Base-by-base conservation (phyloP, 2,329 filamentous ascomycete species). In the Amphichorda felina region DNA sequence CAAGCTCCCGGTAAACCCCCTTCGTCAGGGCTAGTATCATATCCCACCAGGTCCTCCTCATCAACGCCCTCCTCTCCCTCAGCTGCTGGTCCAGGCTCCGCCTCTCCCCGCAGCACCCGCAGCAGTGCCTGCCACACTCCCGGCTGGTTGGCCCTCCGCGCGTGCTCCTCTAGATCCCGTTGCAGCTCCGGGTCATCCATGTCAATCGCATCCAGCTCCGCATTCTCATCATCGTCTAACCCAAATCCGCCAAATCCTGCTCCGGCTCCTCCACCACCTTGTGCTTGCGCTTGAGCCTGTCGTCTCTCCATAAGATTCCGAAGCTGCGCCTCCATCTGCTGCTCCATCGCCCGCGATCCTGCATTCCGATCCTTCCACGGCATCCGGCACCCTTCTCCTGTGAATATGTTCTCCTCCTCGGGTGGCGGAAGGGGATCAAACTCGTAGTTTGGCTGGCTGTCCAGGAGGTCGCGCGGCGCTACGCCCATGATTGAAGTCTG, bases 401-500 rank as follows among this genome's bases (percentile, higher is more conserved):
- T 64, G 42, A 74, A 72, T 8, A 68, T 52, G 41, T 76, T 75
- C 8, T 68, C 58, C 13, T 60, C 57, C 26, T 72, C 59, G 1
- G 68, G 56, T 2, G 87, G 88, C 15, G 87, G 85, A 11, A 94
- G 61, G 2, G 86, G 86, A 50, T 94, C 88, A 16, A 85, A 91
- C 14, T 84, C 75, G 42, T 82, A 76, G 46, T 75, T 87, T 3
- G 79, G 77, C 32, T 76, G 65, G 24, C 68, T 63, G 14, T 70
- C 65, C 9, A 86, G 75, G 46, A 85, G 70, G 8, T 62, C 58
- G 2, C 68, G 65, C 1, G 87, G 84, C 6, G 91, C 67, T 27
- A 82, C 63, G 0, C 73, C 68, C 46, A 89, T 80, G 16, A 94
- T 68, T 2, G 68, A 61, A 1, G 79, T 81, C 3, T 79, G 75